Evolutionary conservation across 2,329 filamentous ascomycete genomes (phyloP), one percentile per base, ranked within the genome.

Genomic region (Monilinia laxa): DNA sequence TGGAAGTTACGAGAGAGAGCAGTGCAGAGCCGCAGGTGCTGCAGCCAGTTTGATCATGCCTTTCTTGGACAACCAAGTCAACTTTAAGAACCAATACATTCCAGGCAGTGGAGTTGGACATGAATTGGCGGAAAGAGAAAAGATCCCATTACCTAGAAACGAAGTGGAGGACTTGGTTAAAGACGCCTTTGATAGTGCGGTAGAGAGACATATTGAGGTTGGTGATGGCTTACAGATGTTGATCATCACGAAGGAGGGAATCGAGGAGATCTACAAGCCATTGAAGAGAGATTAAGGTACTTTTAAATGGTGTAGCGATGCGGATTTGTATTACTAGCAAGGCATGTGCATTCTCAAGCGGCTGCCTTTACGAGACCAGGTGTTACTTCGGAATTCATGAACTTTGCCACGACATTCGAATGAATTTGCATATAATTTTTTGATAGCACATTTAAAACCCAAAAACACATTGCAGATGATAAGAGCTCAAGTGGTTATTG

Each of bases 61-160:
- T 1, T 99, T 99, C 84, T 81, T 99, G 76, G 95, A 99, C 80
- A 99, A 99, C 79, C 96, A 99, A 81, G 95, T 99, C 83, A 98
- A 98, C 82, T 94, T 94, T 84, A 99, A 97, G 86, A 99, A 99
- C 79, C 94, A 97, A 83, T 96, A 97, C 78, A 84, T 95, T 66
- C 93, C 94, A 14, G 91, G 90, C 57, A 94, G 91, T 74, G 93
- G 92, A 67, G 85, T 86, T 68, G 94, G 94, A 54, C 91, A 97
- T 79, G 89, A 88, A 64, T 81, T 97, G 74, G 81, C 90, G 81
- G 86, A 90, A 79, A 85, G 89, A 73, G 84, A 87, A 77, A 84
- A 85, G 68, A 83, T 88, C 75, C 90, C 91, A 62, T 81, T 98
- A 76, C 83, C 88, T 38, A 84, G 87, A 75, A 81, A 85, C 65